Evolutionary conservation across 768 basidiomycete genomes (phyloP), one percentile per base, ranked within the genome.

Genomic region (Coprinopsis cinerea): DNA sequence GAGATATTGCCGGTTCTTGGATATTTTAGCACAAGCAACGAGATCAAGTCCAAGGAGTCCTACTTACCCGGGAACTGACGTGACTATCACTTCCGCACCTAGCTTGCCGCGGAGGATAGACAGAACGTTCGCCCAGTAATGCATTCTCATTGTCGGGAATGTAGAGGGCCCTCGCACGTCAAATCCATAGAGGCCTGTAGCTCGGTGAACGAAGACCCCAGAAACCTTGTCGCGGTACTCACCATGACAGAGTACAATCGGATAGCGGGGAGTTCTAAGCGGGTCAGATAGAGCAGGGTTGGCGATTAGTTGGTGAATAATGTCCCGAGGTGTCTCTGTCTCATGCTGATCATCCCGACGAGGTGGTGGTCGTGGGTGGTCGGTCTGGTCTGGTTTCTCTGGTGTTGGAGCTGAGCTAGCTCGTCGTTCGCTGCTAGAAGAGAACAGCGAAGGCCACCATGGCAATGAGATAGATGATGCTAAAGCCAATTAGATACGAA

Each of bases 241-340:
- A 92, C 94, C 95, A 68, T 99, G 95, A 61, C 92, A 96, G n/a
- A 98, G 76, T 2, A 95, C 92, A 49, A 99, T 84, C 1, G 92
- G 92, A 64, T 90, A 82, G 4, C 95, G 82, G 1, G 96, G 92
- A 3, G 75, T 76, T 55, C 89, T 77, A 2, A 86, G 56, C 0
- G 90, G 91, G 54, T 93, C 80, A 56, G 79, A 87, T 24, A 98
- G 73, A 0, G 81, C 74, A 2, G 94, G 91, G 57, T 89, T 82
- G 41, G 72, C 69, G 58, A 96, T 79, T 3, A 97, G 68, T 46
- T 74, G 74, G 63, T 87, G 86, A 3, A 90, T 82, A 13, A 64
- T 68, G 56, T 83, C 85, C 25, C 63, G 61, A 20, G 62, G 60
- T 9, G 60, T 54, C 37, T 64, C 52, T 32, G 61, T n/a, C n/a